A percentile compares a stretch with the other conserved stretches of the same genome.
phyloP scores from a whole-genome alignment of 2,329 filamentous ascomycete genomes.

The Myriosclerotinia scirpicola region DNA sequence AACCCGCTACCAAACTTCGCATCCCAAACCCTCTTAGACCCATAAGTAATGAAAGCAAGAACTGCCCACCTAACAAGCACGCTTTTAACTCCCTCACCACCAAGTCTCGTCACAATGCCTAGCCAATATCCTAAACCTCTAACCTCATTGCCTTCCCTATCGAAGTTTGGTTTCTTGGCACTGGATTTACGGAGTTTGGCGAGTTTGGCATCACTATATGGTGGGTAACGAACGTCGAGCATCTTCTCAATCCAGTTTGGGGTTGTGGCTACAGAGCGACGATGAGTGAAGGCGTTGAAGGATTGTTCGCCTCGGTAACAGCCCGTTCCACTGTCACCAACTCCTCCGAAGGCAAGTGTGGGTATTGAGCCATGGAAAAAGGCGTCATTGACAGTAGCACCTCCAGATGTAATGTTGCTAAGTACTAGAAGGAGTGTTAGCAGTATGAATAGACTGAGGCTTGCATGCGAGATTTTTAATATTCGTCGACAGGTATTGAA shows the following conservation, averaged over 20 bases:
- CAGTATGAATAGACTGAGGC: not conserved
- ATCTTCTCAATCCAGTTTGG: slow-evolving; percentile 67
- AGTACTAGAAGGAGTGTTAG: slow-evolving; percentile 50
- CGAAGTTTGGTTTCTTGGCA: slow-evolving; percentile 56
- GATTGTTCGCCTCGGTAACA: slow-evolving; percentile 75
- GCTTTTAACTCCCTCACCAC: slow-evolving; percentile 46
- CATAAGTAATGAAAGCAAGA: slow-evolving; percentile 20
- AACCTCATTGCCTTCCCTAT: slow-evolving; percentile 56
- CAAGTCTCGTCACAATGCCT: slow-evolving; percentile 52
- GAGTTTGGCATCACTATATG: slow-evolving; percentile 50
- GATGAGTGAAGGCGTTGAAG: slow-evolving; percentile 68
- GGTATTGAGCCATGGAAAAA: slow-evolving; percentile 70
- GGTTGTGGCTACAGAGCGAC: slow-evolving; percentile 57
- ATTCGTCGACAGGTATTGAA: not conserved
- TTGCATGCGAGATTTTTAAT: not conserved
- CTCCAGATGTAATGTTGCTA: slow-evolving; percentile 62
- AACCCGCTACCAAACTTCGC: slow-evolving; percentile 13
- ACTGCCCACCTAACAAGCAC: slow-evolving; percentile 22
- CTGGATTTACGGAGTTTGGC: slow-evolving; percentile 48
- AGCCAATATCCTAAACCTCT: slow-evolving; percentile 56
- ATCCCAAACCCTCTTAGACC: slow-evolving; percentile 20
- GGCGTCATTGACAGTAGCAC: slow-evolving; percentile 64
- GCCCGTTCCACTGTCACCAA: slow-evolving; percentile 76
- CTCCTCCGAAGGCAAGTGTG: slow-evolving; percentile 77
- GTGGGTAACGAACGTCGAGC: slow-evolving; percentile 67